Percentiles rank a stretch among this genome's conserved stretches.
Evolutionary conservation across 2,329 filamentous ascomycete species (phyloP).

Genomic region (Xylariaceae sp.): DNA sequence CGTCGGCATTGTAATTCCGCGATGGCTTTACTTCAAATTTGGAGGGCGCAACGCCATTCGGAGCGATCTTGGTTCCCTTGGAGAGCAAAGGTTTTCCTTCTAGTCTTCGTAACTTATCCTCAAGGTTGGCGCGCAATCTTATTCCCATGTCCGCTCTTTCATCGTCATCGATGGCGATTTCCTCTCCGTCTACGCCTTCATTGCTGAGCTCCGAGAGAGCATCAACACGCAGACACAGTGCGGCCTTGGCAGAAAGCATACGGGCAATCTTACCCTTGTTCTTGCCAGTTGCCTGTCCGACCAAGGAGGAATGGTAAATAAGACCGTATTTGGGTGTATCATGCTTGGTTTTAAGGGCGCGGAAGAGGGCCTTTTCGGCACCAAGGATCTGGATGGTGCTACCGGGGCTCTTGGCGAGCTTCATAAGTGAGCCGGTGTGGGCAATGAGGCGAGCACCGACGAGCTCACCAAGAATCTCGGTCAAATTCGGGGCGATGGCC

Average conservation of each 20-base stretch:
- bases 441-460: conserved; percentile 94
- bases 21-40: conserved; percentile 93
- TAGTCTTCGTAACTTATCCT: conserved; percentile 69
- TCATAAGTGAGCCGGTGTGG: conserved; percentile 90
- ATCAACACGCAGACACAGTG: conserved; percentile 89
- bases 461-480: conserved; percentile 85
- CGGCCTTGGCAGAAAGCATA: conserved; percentile 90
- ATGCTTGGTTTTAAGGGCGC: conserved; percentile 97
- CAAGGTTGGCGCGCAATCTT: conserved; percentile 65
- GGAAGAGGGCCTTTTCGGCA: conserved; percentile 97
- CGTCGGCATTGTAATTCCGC: conserved; percentile 90
- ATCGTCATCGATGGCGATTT: conserved; percentile 71
- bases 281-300: conserved; percentile 93
- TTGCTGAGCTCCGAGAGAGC: conserved; percentile 74
- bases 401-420: conserved; percentile 89
- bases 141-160: conserved; percentile 80
- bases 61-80: conserved; percentile 69
- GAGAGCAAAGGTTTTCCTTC: conserved; percentile 87
- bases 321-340: conserved; percentile 98
- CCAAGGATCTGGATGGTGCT: conserved; percentile 97
- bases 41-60: conserved; percentile 63
- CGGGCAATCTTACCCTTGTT: conserved; percentile 99
- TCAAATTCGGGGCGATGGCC: conserved; percentile 93
- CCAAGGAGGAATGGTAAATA: conserved; percentile 87
- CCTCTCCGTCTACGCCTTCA: conserved; percentile 51